Conservation (phyloP, 2,329 filamentous ascomycete species). For the Elsinoe perseae region DNA sequence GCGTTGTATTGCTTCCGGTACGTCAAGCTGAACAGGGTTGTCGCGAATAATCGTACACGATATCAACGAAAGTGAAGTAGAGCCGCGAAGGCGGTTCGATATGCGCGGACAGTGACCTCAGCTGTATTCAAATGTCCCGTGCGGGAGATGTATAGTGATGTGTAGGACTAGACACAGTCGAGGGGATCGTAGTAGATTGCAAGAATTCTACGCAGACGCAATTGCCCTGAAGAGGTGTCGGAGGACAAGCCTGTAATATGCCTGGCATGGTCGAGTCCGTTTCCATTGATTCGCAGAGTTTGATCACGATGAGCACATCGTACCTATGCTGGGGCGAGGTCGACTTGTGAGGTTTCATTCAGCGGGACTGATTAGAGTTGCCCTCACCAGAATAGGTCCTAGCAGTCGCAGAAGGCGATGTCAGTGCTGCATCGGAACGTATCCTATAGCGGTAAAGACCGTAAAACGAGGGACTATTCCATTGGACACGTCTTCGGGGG, state of each 20-base stretch:
- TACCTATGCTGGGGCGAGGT: background rate
- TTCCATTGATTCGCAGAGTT: background rate
- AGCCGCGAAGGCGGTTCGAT: background rate
- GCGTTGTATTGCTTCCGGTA: too few species aligned
- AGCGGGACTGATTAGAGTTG: constrained; percentile 7
- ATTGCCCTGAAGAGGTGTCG: background rate
- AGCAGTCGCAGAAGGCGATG: background rate
- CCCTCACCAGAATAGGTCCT: background rate
- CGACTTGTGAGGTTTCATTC: constrained; percentile 8
- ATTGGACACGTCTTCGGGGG: background rate
- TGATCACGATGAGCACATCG: background rate
- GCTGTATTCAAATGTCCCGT: background rate
- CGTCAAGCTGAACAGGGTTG: background rate
- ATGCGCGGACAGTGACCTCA: background rate
- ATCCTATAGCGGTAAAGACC: background rate
- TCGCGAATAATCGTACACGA: too few species aligned
- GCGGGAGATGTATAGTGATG: background rate
- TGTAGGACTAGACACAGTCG: constrained; percentile 2
- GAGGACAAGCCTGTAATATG: background rate
- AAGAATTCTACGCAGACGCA: background rate
- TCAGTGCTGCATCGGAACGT: background rate
- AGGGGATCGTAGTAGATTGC: background rate
- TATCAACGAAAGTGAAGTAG: background rate
- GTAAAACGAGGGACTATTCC: background rate
- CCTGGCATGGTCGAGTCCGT: background rate